phyloP scores from a whole-genome alignment of 2,329 filamentous ascomycete species.

The Xylariaceae sp. region DNA sequence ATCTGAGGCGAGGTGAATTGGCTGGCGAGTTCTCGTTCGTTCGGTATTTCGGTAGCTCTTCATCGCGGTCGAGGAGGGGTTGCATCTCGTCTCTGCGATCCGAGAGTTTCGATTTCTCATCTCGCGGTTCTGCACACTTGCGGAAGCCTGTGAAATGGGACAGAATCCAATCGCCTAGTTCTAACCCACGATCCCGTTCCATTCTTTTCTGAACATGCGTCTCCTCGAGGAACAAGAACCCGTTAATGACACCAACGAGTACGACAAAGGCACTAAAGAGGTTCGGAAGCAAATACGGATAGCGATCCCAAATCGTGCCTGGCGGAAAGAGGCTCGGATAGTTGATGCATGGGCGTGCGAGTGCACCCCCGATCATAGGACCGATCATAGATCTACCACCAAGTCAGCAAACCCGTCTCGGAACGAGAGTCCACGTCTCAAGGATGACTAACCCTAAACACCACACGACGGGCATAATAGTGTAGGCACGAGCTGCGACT shows the following conservation, averaged over 20 bases:
- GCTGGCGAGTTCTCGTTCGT: conserved; percentile 63
- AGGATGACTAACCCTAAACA: conserved; percentile 77
- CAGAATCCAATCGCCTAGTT: conserved; percentile 76
- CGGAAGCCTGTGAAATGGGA: conserved; percentile 50
- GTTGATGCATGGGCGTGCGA: conserved; percentile 84
- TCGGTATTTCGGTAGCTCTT: conserved; percentile 72
- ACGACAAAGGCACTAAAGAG: conserved; percentile 69
- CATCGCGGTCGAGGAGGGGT: conserved; percentile 66
- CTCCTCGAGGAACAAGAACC: conserved; percentile 80
- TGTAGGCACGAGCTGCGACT: conserved; percentile 80
- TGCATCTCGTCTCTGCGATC: conserved; percentile 62
- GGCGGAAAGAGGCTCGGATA: conserved; percentile 76
- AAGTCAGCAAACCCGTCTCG: conserved; percentile 36
- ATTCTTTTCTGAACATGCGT: conserved; percentile 85
- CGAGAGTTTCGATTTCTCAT: conserved; percentile 47
- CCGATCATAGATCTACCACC: conserved; percentile 82
- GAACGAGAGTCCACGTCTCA: background rate
- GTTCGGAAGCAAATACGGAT: conserved; percentile 75
- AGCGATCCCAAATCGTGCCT: conserved; percentile 82
- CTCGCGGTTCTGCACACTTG: conserved; percentile 45
- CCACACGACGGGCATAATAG: conserved; percentile 98
- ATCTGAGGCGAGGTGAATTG: conserved; percentile 48
- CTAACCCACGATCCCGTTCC: conserved; percentile 75
- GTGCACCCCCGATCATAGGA: conserved; percentile 86
- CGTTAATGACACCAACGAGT: conserved; percentile 68